Percentiles rank a stretch among this genome's conserved stretches.
Conservation (phyloP, 257 asterid genomes). For the Scutellaria baicalensis region DNA sequence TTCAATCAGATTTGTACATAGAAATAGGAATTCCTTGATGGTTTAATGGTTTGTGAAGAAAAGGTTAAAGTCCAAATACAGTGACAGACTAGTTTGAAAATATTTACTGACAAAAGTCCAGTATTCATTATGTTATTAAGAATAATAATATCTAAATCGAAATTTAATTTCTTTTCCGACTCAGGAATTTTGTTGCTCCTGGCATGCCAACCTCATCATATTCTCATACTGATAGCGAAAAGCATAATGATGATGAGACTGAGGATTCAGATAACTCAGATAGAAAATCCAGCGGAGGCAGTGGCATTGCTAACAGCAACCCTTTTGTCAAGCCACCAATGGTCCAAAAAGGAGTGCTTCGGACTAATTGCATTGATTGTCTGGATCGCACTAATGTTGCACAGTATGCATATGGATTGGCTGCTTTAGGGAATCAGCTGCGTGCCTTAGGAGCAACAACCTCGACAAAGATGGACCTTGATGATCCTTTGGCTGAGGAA, state of each 20-base stretch:
- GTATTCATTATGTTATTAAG: not conserved
- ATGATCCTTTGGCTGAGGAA: constrained; percentile 94
- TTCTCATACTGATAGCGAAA: constrained; percentile 35
- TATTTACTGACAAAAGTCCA: not conserved
- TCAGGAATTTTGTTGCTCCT: constrained; percentile 45
- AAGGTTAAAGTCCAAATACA: not conserved
- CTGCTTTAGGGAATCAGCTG: constrained; percentile 88
- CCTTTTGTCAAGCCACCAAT: constrained; percentile 46
- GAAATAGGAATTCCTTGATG: not conserved
- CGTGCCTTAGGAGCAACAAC: constrained; percentile 59
- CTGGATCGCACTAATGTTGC: constrained; percentile 99
- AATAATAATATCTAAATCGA: not conserved
- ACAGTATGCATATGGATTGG: constrained; percentile 94
- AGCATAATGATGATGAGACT: constrained; percentile 40
- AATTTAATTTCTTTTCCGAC: constrained; percentile 13
- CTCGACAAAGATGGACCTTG: constrained; percentile 70
- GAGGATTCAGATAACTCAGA: constrained; percentile 43
- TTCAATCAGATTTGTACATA: not conserved
- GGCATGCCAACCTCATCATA: constrained; percentile 29
- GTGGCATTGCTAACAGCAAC: constrained; percentile 27
- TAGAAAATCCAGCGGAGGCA: constrained; percentile 33
- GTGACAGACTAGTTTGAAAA: constrained; percentile 2
- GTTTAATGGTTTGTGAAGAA: not conserved
- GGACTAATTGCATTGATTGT: constrained; percentile 98
- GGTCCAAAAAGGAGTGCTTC: constrained; percentile 84